Base-by-base conservation (phyloP, 2,329 filamentous ascomycete genomes). In the Colletotrichum tofieldiae region DNA sequence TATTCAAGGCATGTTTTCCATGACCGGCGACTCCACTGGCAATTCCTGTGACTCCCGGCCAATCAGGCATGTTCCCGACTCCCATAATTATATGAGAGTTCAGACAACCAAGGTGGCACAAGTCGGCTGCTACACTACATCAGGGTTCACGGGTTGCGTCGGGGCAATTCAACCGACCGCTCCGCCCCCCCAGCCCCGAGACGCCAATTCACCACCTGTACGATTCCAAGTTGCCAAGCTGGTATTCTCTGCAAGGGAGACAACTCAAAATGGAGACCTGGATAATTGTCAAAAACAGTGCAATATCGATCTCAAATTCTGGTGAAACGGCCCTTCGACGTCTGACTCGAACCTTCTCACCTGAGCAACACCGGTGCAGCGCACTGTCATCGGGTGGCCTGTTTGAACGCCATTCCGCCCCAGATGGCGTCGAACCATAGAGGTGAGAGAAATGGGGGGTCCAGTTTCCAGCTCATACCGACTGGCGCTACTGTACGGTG, bases 1-100 rank as follows among this genome's bases (percentile, higher is more conserved):
- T 69, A 51, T 72, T 65, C 69, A 61, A 41, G 60, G 54, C 45
- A 59, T 41, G 35, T 37, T n/a, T 51, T 51, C 18, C 66, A 60
- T 49, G 59, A 60, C 18, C 37, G 43, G 41, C 7, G 29, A 41
- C 54, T 54, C 39, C 39, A 72, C 47, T 47, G 9, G 32, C n/a
- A 18, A 37, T 11, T 26, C 26, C 32, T 39, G 32, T 12, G 20
- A 35, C 26, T 41, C 39, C 26, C 9, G 41, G 39, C 16, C 39
- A n/a, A 20, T 39, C 47, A 64, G 45, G 66, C 65, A 56, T 72
- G 16, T 41, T 39, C 45, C 39, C 49, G 29, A 39, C 23, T 35
- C 37, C 43, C 35, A 18, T 18, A 41, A 45, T 29, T 47, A 18
- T 58, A 41, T n/a, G 43, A 63, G 51, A 55, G 59, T 65, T 64